These are phyloP conservation scores for Pseudogymnoascus pannorum DNA, from an alignment of 2,329 filamentous ascomycete species.

Conservation along the genomic window DNA sequence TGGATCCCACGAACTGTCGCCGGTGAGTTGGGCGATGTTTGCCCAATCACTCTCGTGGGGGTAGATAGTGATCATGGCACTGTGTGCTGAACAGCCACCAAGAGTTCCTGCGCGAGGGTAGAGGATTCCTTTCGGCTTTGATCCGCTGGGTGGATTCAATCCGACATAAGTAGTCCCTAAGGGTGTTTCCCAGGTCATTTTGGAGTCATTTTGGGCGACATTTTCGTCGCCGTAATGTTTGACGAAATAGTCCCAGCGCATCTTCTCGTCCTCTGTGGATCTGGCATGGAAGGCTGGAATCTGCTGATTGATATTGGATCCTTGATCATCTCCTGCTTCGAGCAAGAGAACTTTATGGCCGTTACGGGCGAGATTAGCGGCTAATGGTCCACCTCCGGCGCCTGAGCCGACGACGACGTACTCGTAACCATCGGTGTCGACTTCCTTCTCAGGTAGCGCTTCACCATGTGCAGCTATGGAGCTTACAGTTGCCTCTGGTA, in stretches of 20 bases:
- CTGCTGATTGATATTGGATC: slow-evolving; percentile 15
- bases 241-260: slow-evolving; percentile 32
- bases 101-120: slow-evolving; percentile 27
- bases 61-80: slow-evolving; percentile 19
- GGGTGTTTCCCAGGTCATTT: slow-evolving; percentile 30
- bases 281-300: not conserved
- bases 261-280: not conserved
- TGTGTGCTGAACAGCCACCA: slow-evolving; percentile 25
- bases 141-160: slow-evolving; percentile 19
- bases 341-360: slow-evolving; percentile 44
- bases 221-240: slow-evolving; percentile 10
- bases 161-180: slow-evolving; percentile 23
- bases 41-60: slow-evolving; percentile 21
- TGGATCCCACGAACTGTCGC: slow-evolving; percentile 21
- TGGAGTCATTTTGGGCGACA: slow-evolving; percentile 13
- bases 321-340: slow-evolving; percentile 45
- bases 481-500: too few species aligned
- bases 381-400: slow-evolving; percentile 40
- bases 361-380: slow-evolving; percentile 41
- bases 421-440: slow-evolving; percentile 35
- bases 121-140: slow-evolving; percentile 21
- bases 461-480: too few species aligned
- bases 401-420: slow-evolving; percentile 46
- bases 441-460: too few species aligned
- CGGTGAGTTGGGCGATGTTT: slow-evolving; percentile 19